A percentile compares a stretch with the other conserved stretches of the same genome.
phyloP scores from a whole-genome alignment of 1,284 basidiomycete genomes.

The Trichosporon inkin region DNA sequence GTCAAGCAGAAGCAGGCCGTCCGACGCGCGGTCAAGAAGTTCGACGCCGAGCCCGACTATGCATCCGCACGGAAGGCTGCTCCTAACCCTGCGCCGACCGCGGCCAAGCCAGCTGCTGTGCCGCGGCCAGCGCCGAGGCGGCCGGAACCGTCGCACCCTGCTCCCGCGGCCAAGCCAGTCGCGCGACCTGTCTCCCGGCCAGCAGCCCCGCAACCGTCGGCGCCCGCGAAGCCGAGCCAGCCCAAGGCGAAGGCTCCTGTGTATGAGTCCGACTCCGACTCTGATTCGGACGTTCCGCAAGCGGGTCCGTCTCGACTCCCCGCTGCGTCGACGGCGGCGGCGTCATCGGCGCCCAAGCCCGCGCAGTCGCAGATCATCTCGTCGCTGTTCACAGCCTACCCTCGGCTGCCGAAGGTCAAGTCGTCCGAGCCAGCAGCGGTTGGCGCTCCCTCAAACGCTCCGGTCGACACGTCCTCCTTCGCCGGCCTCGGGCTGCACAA shows the following conservation, averaged over 20 bases:
- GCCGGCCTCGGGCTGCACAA: conserved; percentile 72
- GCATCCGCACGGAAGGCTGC: conserved; percentile 2
- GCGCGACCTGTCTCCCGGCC: conserved; percentile 17
- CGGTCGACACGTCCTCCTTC: conserved; percentile 71
- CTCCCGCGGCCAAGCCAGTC: conserved; percentile 1
- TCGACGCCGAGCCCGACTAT: conserved; percentile 7
- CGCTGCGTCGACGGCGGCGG: background rate
- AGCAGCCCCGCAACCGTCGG: conserved; percentile 7
- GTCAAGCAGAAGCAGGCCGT: conserved; percentile 46
- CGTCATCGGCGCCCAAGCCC: conserved; percentile 12
- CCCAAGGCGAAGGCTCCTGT: conserved; percentile 9
- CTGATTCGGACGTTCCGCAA: conserved; percentile 2
- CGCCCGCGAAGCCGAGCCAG: conserved; percentile 8
- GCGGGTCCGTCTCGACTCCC: conserved; percentile 26
- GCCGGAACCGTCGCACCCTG: background rate
- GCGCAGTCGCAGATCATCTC: conserved; percentile 68
- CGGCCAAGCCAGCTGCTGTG: background rate
- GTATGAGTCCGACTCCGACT: background rate
- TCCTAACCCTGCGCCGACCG: background rate
- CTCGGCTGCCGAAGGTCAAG: conserved; percentile 25
- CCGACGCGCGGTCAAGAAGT: conserved; percentile 22
- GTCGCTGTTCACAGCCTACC: conserved; percentile 73
- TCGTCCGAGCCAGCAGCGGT: conserved; percentile 22
- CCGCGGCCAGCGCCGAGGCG: background rate
- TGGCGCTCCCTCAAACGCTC: conserved; percentile 73